Percentiles rank a stretch among this genome's conserved stretches.
phyloP scores from a whole-genome alignment of 2,329 filamentous ascomycete species.

The Fusarium lateritium region DNA sequence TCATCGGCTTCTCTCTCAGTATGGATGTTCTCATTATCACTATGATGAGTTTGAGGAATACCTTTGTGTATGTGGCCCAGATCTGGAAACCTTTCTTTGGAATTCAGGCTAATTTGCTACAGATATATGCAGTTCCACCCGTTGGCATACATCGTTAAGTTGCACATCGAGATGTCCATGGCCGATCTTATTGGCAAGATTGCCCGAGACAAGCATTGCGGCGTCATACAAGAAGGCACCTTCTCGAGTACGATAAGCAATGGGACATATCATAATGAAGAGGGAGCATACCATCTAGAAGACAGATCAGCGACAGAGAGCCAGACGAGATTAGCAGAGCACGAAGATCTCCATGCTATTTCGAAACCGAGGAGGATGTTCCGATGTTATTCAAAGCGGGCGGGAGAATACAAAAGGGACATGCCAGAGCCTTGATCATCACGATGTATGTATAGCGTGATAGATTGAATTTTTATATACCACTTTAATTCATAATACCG shows the following conservation, averaged over 20 bases:
- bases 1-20: slow-evolving; percentile 48
- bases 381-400: slow-evolving; percentile 17
- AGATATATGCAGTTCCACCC: slow-evolving; percentile 66
- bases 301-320: slow-evolving; percentile 5
- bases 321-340: not conserved
- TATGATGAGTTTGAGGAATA: slow-evolving; percentile 50
- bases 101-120: not conserved
- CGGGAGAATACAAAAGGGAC: slow-evolving; percentile 33
- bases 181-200: slow-evolving; percentile 64
- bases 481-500: too few species aligned
- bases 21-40: slow-evolving; percentile 49
- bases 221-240: slow-evolving; percentile 38
- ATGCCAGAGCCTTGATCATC: slow-evolving; percentile 16
- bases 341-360: not conserved
- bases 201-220: slow-evolving; percentile 41
- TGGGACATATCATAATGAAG: slow-evolving; percentile 9
- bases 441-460: not conserved
- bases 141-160: slow-evolving; percentile 67
- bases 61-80: slow-evolving; percentile 45
- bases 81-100: rapidly evolving
- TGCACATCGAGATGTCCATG: slow-evolving; percentile 70
- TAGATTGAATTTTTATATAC: not conserved
- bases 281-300: slow-evolving; percentile 20
- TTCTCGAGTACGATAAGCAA: slow-evolving; percentile 37
- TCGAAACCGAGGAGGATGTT: slow-evolving; percentile 34